Evolutionary conservation across 192 early-diverging fungal species (phyloP), one percentile per base, ranked within the genome.

Genomic region (Gonapodya sp.): DNA sequence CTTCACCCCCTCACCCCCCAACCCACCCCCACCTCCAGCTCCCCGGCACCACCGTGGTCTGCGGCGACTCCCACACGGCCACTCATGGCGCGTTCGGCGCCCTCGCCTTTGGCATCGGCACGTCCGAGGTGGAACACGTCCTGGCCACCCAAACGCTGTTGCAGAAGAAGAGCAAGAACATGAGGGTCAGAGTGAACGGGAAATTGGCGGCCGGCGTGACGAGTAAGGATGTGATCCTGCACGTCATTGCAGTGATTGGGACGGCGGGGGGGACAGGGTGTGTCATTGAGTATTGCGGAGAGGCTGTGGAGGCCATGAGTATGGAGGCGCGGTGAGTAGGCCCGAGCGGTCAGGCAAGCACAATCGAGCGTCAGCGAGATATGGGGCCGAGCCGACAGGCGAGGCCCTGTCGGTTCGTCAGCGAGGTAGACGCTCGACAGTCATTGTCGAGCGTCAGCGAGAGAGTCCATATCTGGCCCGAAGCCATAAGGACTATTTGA

Each of bases 71-170:
- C 31, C 92, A 93, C 84, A 93, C 92, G 0, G 90, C 91, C 32
- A 93, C 92, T 18, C 92, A 93, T 79, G 92, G 92, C 81, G 92
- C 92, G 33, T 93, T 93, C 82, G 92, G 92, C 75, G 91, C 92
- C 34, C 83, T 93, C 8, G 92, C 92, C 0, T 93, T 93, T 80
- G 92, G 92, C 79, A 93, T 93, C 81, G 92, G 92, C 80, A 93
- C 92, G n/a, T 91, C 89, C 31, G 92, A 93, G 80, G 92, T 93
- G 35, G 92, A 93, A 78, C 92, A 93, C 81, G 92, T 93, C 37
- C 83, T 93, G 36, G 92, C 92, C 36, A 93, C 92, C 0, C 92
- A 93, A 79, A 93, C 92, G 16, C 81, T 93, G 73, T 82, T 91
- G 36, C 89, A 91, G 77, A 90, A 91, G 78, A 92, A 92, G 86